Conservation (phyloP, 257 asterid species). For the Solanum lignicaule region DNA sequence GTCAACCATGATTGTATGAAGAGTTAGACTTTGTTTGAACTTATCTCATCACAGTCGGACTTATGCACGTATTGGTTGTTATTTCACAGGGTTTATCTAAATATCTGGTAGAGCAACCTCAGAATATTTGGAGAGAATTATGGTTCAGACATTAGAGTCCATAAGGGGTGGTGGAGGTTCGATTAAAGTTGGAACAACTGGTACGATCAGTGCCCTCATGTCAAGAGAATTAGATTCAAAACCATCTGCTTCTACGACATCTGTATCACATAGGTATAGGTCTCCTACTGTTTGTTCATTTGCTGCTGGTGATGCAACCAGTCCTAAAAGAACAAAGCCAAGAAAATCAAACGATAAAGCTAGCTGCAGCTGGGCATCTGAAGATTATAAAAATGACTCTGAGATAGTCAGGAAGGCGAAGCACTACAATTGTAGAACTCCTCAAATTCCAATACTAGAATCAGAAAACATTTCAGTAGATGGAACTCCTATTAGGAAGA, state of each 20-base stretch:
- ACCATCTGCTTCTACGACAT: slow-evolving; percentile 24
- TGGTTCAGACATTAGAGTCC: slow-evolving; percentile 61
- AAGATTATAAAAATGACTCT: slow-evolving; percentile 5
- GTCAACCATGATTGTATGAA: not conserved
- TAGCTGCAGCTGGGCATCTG: slow-evolving; percentile 37
- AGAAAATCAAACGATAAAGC: slow-evolving; percentile 27
- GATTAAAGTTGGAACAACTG: slow-evolving; percentile 66
- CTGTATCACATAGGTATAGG: slow-evolving; percentile 2
- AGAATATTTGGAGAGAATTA: slow-evolving; percentile 3
- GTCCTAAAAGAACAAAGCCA: slow-evolving; percentile 26
- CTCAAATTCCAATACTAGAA: slow-evolving; percentile 53
- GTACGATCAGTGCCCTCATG: slow-evolving; percentile 73
- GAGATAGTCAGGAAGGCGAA: slow-evolving; percentile 32
- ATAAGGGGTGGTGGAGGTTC: slow-evolving; percentile 78
- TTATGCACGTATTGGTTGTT: not conserved
- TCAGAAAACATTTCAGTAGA: slow-evolving; percentile 38
- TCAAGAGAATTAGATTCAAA: slow-evolving; percentile 54
- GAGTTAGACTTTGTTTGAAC: not conserved
- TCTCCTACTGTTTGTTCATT: slow-evolving; percentile 12
- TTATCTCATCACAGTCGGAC: not conserved
- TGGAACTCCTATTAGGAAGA: slow-evolving; percentile 49
- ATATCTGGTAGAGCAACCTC: not conserved
- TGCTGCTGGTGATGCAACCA: slow-evolving; percentile 9
- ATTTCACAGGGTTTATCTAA: not conserved
- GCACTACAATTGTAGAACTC: slow-evolving; percentile 29